Evolutionary conservation across 1,284 basidiomycete species (phyloP).

Genomic region (Leccinum fallax): DNA sequence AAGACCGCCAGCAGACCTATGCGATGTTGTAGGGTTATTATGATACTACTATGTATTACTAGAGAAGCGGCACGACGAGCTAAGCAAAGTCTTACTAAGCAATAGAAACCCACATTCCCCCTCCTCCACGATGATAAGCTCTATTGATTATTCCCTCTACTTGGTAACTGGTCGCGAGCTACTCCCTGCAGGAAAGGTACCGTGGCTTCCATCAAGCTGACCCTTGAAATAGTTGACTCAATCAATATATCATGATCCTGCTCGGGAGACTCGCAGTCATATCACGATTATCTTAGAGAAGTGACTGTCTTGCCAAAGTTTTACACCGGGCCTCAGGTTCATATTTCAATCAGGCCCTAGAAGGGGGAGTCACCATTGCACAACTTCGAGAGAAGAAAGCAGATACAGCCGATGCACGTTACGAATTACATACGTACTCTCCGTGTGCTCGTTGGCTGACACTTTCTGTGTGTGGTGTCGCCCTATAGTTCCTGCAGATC

Average conservation of each 20-base stretch:
- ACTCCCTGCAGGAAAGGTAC: constrained; percentile 78
- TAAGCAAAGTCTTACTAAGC: not conserved
- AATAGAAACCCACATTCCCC: not conserved
- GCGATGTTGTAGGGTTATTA: not conserved
- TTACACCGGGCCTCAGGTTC: not conserved
- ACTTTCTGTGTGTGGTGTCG: not conserved
- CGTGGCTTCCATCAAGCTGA: constrained; percentile 7
- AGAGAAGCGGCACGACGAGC: not conserved
- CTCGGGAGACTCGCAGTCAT: constrained; percentile 32
- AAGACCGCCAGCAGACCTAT: not conserved
- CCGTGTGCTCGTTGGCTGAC: not conserved
- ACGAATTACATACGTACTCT: not conserved
- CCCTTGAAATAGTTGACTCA: not conserved
- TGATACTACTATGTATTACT: too few species aligned
- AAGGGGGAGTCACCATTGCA: constrained; percentile 88
- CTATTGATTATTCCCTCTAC: constrained; percentile 78
- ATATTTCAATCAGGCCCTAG: constrained; percentile 55
- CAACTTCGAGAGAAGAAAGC: constrained; percentile 86
- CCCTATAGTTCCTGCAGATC: constrained; percentile 74
- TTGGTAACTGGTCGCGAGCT: constrained; percentile 85
- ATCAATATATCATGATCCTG: not conserved
- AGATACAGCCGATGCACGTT: constrained; percentile 74
- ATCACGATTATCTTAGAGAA: constrained; percentile 78
- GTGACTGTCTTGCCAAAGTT: constrained; percentile 38
- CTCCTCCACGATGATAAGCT: not conserved